Base-by-base conservation (phyloP, 2,329 filamentous ascomycete species). In the Hypoxylon sp. region DNA sequence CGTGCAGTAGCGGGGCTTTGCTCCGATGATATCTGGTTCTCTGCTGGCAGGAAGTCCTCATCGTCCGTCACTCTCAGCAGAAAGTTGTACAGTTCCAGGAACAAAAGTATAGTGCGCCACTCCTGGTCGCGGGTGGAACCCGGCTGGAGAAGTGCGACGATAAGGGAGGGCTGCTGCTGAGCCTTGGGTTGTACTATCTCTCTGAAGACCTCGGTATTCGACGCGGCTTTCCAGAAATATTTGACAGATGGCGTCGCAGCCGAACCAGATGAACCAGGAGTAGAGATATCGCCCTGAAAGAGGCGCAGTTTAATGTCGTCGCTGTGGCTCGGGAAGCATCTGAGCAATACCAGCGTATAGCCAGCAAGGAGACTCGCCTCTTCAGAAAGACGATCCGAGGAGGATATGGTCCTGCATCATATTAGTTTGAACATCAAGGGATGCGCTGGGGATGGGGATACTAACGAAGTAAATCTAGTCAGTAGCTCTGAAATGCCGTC, bases 261-360 rank as follows among this genome's bases (percentile, higher is more conserved):
- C 76, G 64, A 68, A 73, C 48, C 69, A 76, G 58, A 17, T 63
- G 70, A 71, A 41, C 70, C 69, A 63, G 48, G 70, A 62, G 55
- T 67, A 2, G 81, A 75, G 3, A 90, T 80, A 38, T 89, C 86
- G 0, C 92, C 90, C 35, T 95, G 81, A 70, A 95, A 98, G 0
- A 98, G 79, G 77, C 92, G 94, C 91, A 98, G 96, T 18, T 93
- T 88, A 58, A 97, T 96, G 57, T 97, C 92, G 69, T 97, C 93
- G 3, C 88, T 88, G 57, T 86, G 83, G 5, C 82, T 79, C 7
- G 94, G 92, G 64, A 98, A 98, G 67, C 92, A 93, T 56, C 90
- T 86, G 3, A 98, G 79, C 2, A 99, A 78, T 0, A 91, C 93
- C 33, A 98, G 79, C 2, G 92, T 91, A 70, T 97, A 98, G 23